Conservation (phyloP, 768 basidiomycete genomes). For the Rhizopogon vulgaris region DNA sequence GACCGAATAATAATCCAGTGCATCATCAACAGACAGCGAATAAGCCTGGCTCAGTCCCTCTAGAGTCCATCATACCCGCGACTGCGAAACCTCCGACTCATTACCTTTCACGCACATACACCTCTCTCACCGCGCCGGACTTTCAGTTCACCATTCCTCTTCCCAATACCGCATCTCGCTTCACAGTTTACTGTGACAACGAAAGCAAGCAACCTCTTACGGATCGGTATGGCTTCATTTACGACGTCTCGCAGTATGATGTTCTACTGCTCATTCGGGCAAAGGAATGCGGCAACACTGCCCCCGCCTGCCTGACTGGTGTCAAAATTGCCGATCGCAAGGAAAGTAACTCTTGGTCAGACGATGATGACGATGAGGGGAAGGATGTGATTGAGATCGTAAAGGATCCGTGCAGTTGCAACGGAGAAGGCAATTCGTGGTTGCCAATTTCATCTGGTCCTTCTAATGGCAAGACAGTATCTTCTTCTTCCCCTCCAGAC, state of each 20-base stretch:
- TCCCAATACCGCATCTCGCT: slow-evolving; percentile 49
- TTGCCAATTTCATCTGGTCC: slow-evolving; percentile 5
- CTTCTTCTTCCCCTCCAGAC: slow-evolving; percentile 13
- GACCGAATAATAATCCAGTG: slow-evolving; percentile 3
- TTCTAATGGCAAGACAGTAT: slow-evolving; percentile 6
- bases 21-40: slow-evolving; percentile 19
- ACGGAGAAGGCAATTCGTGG: slow-evolving; percentile 20
- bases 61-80: slow-evolving; percentile 80
- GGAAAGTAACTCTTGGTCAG: slow-evolving; percentile 75
- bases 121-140: slow-evolving; percentile 64
- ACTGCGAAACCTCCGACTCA: slow-evolving; percentile 79
- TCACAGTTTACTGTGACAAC: slow-evolving; percentile 44
- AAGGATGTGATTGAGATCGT: slow-evolving; percentile 30
- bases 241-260: slow-evolving; percentile 79
- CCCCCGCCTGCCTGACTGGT: slow-evolving; percentile 81
- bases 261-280: slow-evolving; percentile 69
- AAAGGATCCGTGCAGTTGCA: slow-evolving; percentile 36
- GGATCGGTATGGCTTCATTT: slow-evolving; percentile 89
- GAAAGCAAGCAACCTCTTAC: slow-evolving; percentile 58
- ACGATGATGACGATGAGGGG: slow-evolving; percentile 44
- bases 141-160: slow-evolving; percentile 69
- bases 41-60: slow-evolving; percentile 46
- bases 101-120: slow-evolving; percentile 70
- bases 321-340: slow-evolving; percentile 82
- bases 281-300: slow-evolving; percentile 64